phyloP scores from a whole-genome alignment of 495 filamentous ascomycete species.

The Neurospora sp. region DNA sequence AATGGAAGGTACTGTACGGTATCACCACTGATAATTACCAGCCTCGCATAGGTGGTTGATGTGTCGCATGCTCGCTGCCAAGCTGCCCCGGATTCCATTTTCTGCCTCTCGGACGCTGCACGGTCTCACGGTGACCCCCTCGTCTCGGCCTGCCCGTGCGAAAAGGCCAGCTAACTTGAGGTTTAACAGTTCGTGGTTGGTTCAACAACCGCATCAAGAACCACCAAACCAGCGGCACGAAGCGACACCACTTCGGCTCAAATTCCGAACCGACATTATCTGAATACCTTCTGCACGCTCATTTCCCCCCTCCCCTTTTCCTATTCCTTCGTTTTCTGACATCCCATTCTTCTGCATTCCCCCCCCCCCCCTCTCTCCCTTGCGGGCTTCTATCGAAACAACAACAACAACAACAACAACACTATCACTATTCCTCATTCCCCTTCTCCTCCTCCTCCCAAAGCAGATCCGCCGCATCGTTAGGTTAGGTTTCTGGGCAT shows the following conservation, averaged over 20 bases:
- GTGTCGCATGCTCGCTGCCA: background rate
- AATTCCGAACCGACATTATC: background rate
- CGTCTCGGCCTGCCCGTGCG: background rate
- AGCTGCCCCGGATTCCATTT: background rate
- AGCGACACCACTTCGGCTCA: background rate
- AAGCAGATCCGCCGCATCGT: background rate
- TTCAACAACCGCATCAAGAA: background rate
- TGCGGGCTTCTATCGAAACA: background rate
- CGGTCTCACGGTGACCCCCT: background rate
- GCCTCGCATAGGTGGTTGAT: background rate
- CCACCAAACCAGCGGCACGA: background rate
- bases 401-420: background rate
- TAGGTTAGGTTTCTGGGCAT: background rate
- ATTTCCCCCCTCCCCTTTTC: background rate
- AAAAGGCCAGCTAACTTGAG: background rate
- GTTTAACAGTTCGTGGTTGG: background rate
- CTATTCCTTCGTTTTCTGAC: background rate
- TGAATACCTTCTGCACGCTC: background rate
- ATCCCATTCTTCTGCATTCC: background rate
- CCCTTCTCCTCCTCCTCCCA: background rate
- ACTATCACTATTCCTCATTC: background rate
- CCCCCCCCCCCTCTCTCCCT: too few species aligned
- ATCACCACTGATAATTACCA: background rate
- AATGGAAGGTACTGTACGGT: background rate
- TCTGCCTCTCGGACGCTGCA: background rate